Evolutionary conservation across 257 asterid species (phyloP).

Genomic region (Fraxinus pennsylvanica): DNA sequence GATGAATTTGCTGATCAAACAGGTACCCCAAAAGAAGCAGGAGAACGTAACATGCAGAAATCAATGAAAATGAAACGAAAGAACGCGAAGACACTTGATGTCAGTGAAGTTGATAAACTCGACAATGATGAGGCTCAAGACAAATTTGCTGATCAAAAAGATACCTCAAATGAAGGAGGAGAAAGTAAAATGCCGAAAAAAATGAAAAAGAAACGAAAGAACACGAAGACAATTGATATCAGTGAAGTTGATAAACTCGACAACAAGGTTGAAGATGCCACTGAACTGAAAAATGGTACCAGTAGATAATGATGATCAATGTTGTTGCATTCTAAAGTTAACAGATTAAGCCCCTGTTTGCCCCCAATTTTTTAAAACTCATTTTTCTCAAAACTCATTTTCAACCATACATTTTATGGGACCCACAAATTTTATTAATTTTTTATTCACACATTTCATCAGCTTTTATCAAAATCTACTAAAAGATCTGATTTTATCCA

Average conservation of each 20-base stretch:
- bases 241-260: conserved; percentile 20
- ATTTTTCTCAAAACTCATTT: too few relatives aligned
- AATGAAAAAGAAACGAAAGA: conserved; percentile 45
- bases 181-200: conserved; percentile 33
- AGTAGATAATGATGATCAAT: background rate
- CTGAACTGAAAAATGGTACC: conserved; percentile 41
- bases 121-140: conserved; percentile 26
- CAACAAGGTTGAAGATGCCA: conserved; percentile 22
- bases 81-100: conserved; percentile 26
- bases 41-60: conserved; percentile 31
- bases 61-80: conserved; percentile 45
- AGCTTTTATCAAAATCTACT: too few relatives aligned
- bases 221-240: conserved; percentile 23
- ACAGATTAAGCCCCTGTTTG: background rate
- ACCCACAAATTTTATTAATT: too few relatives aligned
- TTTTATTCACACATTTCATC: too few relatives aligned
- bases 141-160: conserved; percentile 24
- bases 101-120: conserved; percentile 21
- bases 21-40: conserved; percentile 26
- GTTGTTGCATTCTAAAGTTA: conserved; percentile 7
- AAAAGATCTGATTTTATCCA: too few relatives aligned
- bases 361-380: too few relatives aligned
- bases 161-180: conserved; percentile 24
- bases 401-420: too few relatives aligned
- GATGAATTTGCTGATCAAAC: conserved; percentile 26